Conservation (phyloP, 306 rosid genomes). For the Corylus heterophylla region DNA sequence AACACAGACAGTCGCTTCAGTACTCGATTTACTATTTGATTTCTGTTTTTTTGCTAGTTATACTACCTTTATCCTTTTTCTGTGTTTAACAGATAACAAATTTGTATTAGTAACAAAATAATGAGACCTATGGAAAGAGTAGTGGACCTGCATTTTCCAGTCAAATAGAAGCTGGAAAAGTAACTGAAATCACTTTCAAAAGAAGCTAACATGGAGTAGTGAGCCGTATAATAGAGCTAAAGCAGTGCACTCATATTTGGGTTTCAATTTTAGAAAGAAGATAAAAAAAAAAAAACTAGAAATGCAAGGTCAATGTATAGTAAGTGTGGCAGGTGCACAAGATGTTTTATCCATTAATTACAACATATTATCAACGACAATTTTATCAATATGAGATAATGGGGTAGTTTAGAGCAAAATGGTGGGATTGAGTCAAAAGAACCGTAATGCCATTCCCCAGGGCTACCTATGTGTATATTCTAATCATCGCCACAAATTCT, state of each 20-base stretch:
- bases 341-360: neutral
- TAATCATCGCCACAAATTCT: too few species aligned
- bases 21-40: neutral
- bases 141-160: neutral
- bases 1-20: neutral
- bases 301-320: neutral
- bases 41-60: neutral
- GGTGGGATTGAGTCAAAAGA: neutral
- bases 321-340: neutral
- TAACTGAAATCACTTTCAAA: neutral
- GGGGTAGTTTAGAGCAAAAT: neutral
- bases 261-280: neutral
- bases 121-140: neutral
- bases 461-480: too few species aligned
- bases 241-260: neutral
- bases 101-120: neutral
- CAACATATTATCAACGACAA: neutral
- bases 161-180: neutral
- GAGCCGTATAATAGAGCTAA: neutral
- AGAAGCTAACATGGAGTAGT: neutral
- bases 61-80: neutral
- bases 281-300: neutral
- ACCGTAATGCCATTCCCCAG: neutral
- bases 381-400: neutral
- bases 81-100: neutral